Percentiles rank a stretch among this genome's conserved stretches.
These are phyloP conservation scores for Ochetophila trinervis DNA, from an alignment of 306 rosid species.

Conservation along the genomic window DNA sequence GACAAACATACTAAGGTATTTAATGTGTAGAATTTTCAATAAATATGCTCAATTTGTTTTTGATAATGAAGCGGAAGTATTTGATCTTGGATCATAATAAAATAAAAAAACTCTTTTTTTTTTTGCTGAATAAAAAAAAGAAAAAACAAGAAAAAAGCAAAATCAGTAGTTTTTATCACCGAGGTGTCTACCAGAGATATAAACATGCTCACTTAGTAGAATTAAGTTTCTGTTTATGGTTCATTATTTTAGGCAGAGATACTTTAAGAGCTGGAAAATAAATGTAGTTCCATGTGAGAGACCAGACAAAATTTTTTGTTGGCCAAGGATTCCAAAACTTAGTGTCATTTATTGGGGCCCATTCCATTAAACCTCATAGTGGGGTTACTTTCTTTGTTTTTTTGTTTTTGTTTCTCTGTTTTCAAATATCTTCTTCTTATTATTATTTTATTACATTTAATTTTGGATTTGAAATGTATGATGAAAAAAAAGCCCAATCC, in stretches of 20 bases:
- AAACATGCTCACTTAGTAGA: neutral
- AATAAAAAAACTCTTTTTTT: too few relatives aligned
- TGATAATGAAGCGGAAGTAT: too few relatives aligned
- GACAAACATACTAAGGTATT: neutral
- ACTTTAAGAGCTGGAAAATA: constrained; percentile 24
- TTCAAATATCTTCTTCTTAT: too few relatives aligned
- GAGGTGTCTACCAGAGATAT: too few relatives aligned
- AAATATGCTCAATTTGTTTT: neutral
- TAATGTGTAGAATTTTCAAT: constrained; percentile 23
- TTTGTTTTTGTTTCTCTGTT: neutral
- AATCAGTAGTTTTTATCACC: too few relatives aligned
- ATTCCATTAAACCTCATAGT: constrained; percentile 19
- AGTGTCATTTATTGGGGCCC: constrained; percentile 39
- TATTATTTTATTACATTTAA: neutral
- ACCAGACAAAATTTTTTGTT: constrained; percentile 9
- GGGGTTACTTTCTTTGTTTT: neutral
- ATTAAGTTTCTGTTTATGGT: neutral
- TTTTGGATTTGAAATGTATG: neutral
- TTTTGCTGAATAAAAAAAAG: too few relatives aligned
- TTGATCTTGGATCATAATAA: too few relatives aligned
- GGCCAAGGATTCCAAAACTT: constrained; percentile 14
- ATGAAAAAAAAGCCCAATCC: neutral
- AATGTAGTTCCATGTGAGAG: constrained; percentile 33
- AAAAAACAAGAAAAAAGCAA: too few relatives aligned
- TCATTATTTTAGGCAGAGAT: neutral